phyloP scores from a whole-genome alignment of 257 asterid genomes.

The Solanum paucissectum region DNA sequence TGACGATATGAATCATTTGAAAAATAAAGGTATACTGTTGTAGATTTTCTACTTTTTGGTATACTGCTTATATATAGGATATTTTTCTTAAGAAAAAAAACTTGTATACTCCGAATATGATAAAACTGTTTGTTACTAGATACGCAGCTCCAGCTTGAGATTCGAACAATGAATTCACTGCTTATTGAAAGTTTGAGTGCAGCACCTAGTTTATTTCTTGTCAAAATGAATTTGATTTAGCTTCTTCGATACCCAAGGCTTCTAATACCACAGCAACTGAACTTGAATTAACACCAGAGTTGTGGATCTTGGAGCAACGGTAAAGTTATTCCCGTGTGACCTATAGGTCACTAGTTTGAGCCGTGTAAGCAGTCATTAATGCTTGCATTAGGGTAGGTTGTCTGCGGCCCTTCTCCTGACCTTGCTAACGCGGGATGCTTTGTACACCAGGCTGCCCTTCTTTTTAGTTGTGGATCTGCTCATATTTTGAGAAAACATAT shows the following conservation, averaged over 20 bases:
- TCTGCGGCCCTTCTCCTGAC: no score
- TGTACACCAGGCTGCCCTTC: no score
- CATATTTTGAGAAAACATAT: not conserved
- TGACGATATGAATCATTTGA: not conserved
- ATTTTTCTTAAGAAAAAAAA: not conserved
- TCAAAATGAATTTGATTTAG: no score
- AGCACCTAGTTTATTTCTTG: not conserved
- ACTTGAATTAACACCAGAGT: not conserved
- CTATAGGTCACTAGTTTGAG: not conserved
- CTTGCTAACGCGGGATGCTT: rapidly evolving
- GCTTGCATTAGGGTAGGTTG: not conserved
- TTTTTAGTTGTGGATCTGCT: not conserved
- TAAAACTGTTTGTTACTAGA: not conserved
- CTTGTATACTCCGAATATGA: no score
- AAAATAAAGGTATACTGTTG: not conserved
- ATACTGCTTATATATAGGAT: not conserved
- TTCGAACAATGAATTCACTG: not conserved
- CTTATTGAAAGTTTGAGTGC: not conserved
- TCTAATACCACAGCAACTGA: not conserved
- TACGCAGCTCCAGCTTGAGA: not conserved
- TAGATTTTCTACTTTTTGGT: not conserved
- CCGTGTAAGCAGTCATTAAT: no score
- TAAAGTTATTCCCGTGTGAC: not conserved
- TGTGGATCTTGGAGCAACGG: not conserved
- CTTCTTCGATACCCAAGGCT: not conserved